Evolutionary conservation across 306 rosid genomes (phyloP).

Genomic region (Dalbergia cultrata): DNA sequence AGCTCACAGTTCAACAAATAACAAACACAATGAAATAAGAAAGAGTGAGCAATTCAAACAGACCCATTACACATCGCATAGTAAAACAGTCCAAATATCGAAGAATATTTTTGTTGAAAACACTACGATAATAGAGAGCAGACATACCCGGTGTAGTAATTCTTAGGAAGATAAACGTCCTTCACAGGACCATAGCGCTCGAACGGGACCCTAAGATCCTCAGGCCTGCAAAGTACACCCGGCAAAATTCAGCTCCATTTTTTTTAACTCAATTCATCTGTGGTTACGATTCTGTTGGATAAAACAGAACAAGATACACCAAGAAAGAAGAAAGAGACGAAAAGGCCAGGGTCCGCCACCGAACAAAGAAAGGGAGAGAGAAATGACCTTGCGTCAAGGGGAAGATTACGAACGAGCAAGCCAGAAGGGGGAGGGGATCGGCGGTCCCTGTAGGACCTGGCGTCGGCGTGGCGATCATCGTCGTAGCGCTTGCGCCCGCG

Average conservation of each 20-base stretch:
- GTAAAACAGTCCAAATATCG: neutral
- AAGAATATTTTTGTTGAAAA: neutral
- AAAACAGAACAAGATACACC: neutral
- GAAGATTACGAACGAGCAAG: slow-evolving; percentile 96
- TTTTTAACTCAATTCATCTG: neutral
- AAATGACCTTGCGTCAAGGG: slow-evolving; percentile 86
- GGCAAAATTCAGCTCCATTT: neutral
- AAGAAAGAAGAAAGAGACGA: neutral
- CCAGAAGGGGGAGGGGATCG: slow-evolving; percentile 94
- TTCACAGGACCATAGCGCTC: slow-evolving; percentile 97
- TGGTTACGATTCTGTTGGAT: neutral
- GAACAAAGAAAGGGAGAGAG: neutral
- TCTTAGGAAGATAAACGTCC: slow-evolving; percentile 97
- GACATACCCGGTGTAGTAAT: slow-evolving; percentile 86
- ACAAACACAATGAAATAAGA: too few relatives aligned
- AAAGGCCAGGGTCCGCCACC: neutral
- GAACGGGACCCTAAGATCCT: slow-evolving; percentile 85
- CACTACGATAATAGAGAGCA: neutral
- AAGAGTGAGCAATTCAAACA: neutral
- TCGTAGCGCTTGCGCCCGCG: slow-evolving; percentile 85
- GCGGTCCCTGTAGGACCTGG: slow-evolving; percentile 80
- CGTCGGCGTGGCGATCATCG: slow-evolving; percentile 73
- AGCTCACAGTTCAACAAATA: too few relatives aligned
- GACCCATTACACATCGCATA: neutral
- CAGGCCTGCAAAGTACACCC: slow-evolving; percentile 64